Percentiles rank a stretch among this genome's conserved stretches.
These are phyloP conservation scores for Ustilago nuda DNA, from an alignment of 1,284 basidiomycete genomes.

Conservation along the genomic window DNA sequence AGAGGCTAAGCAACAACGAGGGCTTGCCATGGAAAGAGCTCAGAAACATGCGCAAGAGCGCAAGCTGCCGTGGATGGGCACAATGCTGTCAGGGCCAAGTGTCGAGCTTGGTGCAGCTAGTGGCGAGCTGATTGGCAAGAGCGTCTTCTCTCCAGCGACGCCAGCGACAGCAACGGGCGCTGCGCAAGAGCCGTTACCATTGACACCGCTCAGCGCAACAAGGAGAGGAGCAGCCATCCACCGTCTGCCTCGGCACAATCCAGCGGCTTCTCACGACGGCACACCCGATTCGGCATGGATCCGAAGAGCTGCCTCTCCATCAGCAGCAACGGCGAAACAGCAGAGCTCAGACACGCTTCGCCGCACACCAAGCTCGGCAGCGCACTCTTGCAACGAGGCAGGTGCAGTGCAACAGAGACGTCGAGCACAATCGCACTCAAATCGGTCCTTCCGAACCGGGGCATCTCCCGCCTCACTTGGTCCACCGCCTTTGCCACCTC, in stretches of 20 bases:
- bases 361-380: constrained; percentile 28
- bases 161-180: constrained; percentile 17
- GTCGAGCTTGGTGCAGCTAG: constrained; percentile 11
- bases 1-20: constrained; percentile 29
- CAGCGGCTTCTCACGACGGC: constrained; percentile 8
- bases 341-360: constrained; percentile 30
- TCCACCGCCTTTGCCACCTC: constrained; percentile 49
- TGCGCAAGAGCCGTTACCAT: constrained; percentile 27
- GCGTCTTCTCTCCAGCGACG: constrained; percentile 49
- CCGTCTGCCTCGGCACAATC: constrained; percentile 5
- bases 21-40: constrained; percentile 13
- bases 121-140: constrained; percentile 22
- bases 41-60: constrained; percentile 3
- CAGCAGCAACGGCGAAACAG: constrained; percentile 18
- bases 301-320: constrained; percentile 33
- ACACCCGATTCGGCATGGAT: constrained; percentile 20
- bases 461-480: constrained; percentile 35
- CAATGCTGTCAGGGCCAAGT: neutral
- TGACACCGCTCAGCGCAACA: constrained; percentile 52
- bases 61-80: constrained; percentile 1
- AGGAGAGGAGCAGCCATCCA: constrained; percentile 37
- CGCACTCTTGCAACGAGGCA: constrained; percentile 4
- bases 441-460: constrained; percentile 34
- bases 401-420: constrained; percentile 26
- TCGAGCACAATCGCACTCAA: constrained; percentile 31